Base-by-base conservation (phyloP, 768 basidiomycete species). In the Mycena amicta region DNA sequence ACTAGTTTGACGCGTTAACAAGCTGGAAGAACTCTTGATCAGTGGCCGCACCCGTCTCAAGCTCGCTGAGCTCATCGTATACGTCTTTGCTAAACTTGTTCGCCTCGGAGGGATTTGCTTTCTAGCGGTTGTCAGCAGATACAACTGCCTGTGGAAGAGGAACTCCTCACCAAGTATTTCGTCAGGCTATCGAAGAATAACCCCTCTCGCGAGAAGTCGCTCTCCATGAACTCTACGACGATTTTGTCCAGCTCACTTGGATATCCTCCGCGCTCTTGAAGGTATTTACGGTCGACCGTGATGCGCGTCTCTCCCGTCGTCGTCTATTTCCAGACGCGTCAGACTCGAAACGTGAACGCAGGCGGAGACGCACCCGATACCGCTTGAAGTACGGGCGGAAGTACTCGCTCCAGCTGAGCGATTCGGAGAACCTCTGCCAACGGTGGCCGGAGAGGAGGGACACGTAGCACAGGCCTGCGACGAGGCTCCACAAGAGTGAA, bases 361-460 rank as follows among this genome's bases (percentile, higher is more conserved):
- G n/a, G n/a, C 51, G 18, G 18, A 3, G 5, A 31, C 55, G 8
- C 23, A 64, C 62, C 22, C 62, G 61, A 15, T 53, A 64, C 16
- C 62, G 59, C 20, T 49, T 60, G 56, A 61, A 64, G 45, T 33
- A 64, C 25, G 62, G 59, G 4, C 52, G 52, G 23, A 52, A 64
- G 50, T 64, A 57, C 26, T 56, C 51, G 28, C 62, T 28, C 49
- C 52, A 54, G 15, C 53, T 64, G 37, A 61, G 53, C 5, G 53
- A 15, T 27, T 60, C 55, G 5, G 50, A 29, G 25, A 56, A 29
- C 0, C 55, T 50, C 18, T 59, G 50, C 58, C 54, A 57, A 12
- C 61, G 62, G 30, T 55, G 55, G 4, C 55, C 51, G 6, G 2
- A 4, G 16, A 60, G 46, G 47, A 53, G 56, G 20, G 31, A 45